Evolutionary conservation across 371 early-diverging fungal genomes (phyloP).

Genomic region (Actinomucor elegans): DNA sequence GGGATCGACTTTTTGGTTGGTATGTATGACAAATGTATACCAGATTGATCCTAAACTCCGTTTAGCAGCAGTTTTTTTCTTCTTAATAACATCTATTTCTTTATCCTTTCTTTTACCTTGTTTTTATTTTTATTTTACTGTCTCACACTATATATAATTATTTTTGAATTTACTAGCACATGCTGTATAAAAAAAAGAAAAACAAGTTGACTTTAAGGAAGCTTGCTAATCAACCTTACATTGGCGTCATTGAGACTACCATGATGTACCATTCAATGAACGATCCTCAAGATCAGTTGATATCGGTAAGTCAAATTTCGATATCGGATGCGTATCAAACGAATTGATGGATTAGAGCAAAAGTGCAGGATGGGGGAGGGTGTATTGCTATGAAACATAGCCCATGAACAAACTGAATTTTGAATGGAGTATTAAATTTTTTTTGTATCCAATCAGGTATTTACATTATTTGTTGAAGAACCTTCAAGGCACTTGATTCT

Average conservation of each 20-base stretch:
- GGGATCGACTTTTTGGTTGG: not conserved
- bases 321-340: not conserved
- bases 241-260: slow-evolving; percentile 27
- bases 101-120: not conserved
- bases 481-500: slow-evolving; percentile 44
- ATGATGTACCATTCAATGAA: slow-evolving; percentile 18
- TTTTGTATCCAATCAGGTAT: slow-evolving; percentile 44
- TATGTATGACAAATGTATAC: not conserved
- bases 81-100: not conserved
- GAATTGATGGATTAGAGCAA: not conserved
- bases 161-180: not conserved
- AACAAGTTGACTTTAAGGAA: not conserved
- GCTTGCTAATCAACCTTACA: slow-evolving; percentile 5
- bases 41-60: not conserved
- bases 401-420: slow-evolving; percentile 8
- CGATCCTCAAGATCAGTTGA: slow-evolving; percentile 10
- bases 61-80: slow-evolving; percentile 1
- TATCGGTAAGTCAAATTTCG: slow-evolving; percentile 20
- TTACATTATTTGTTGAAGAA: slow-evolving; percentile 57
- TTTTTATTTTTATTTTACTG: not conserved
- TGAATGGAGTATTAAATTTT: slow-evolving; percentile 4
- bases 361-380: too few relatives aligned
- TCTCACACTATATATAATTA: not conserved
- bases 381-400: slow-evolving; percentile 16
- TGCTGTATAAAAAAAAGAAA: slow-evolving; percentile 3